Percentiles rank a stretch among this genome's conserved stretches.
These are phyloP conservation scores for Syncephalis fuscata DNA, from an alignment of 371 early-diverging fungal species.

Conservation along the genomic window DNA sequence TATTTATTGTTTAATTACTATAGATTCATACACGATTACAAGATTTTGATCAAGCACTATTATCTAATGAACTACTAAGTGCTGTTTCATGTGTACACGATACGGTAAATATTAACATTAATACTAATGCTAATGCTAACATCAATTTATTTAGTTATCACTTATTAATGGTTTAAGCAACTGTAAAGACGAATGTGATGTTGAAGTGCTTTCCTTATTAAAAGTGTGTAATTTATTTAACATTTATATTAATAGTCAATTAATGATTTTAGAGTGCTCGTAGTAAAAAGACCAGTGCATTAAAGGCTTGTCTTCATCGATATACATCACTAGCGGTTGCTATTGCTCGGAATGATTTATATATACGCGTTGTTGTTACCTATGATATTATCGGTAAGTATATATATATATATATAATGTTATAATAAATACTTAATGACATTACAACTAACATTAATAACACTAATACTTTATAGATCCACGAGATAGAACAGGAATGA, in stretches of 20 bases:
- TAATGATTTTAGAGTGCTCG: background rate
- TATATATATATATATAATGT: background rate
- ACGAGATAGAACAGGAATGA: background rate
- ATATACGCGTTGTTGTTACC: background rate
- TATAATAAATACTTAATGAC: background rate
- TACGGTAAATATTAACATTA: background rate
- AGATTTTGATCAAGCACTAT: conserved; percentile 3
- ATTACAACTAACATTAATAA: background rate
- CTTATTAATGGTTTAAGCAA: background rate
- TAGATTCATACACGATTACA: conserved; percentile 7
- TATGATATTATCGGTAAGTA: background rate
- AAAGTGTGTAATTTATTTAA: background rate
- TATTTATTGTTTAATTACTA: no score
- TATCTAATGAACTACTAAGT: conserved; percentile 3
- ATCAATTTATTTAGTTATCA: background rate
- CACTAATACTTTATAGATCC: background rate
- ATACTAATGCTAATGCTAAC: background rate
- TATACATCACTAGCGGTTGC: background rate
- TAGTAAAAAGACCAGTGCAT: background rate
- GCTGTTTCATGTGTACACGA: conserved; percentile 5
- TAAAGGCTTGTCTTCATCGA: background rate
- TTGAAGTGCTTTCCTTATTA: background rate
- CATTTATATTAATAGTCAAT: background rate
- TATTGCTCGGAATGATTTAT: background rate
- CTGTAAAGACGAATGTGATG: background rate